phyloP scores from a whole-genome alignment of 2,329 filamentous ascomycete genomes.

The Albifimbria verrucaria region DNA sequence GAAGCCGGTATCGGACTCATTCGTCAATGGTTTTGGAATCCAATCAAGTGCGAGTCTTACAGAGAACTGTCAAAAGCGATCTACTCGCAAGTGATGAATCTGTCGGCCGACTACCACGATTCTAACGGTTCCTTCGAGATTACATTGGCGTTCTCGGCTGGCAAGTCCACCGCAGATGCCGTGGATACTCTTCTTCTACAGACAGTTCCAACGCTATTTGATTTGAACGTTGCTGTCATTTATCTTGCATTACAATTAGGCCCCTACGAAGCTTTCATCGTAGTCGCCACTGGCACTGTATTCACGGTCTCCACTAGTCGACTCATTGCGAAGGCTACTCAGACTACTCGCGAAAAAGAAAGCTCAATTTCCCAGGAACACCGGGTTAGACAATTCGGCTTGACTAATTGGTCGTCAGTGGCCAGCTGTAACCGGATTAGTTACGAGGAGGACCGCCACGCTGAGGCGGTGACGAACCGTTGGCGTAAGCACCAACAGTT shows the following conservation, averaged over 20 bases:
- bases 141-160: constrained; percentile 53
- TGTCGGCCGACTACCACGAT: constrained; percentile 61
- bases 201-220: constrained; percentile 57
- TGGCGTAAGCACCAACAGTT: constrained; percentile 35
- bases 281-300: constrained; percentile 53
- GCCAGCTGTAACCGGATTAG: constrained; percentile 57
- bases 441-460: constrained; percentile 54
- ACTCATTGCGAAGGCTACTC: constrained; percentile 48
- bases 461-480: constrained; percentile 42
- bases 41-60: constrained; percentile 55
- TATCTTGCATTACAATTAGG: constrained; percentile 59
- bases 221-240: constrained; percentile 56
- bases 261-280: constrained; percentile 61
- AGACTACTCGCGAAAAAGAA: constrained; percentile 46
- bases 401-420: constrained; percentile 58
- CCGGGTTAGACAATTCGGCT: constrained; percentile 51
- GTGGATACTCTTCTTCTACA: constrained; percentile 58
- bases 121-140: constrained; percentile 58
- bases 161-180: constrained; percentile 50
- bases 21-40: constrained; percentile 55
- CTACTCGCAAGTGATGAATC: constrained; percentile 57
- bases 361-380: constrained; percentile 54
- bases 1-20: constrained; percentile 53
- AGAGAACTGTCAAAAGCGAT: constrained; percentile 51
- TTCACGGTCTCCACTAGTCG: constrained; percentile 54